phyloP scores from a whole-genome alignment of 176 grass and related monocot genomes.

The Panicum miliaceum region DNA sequence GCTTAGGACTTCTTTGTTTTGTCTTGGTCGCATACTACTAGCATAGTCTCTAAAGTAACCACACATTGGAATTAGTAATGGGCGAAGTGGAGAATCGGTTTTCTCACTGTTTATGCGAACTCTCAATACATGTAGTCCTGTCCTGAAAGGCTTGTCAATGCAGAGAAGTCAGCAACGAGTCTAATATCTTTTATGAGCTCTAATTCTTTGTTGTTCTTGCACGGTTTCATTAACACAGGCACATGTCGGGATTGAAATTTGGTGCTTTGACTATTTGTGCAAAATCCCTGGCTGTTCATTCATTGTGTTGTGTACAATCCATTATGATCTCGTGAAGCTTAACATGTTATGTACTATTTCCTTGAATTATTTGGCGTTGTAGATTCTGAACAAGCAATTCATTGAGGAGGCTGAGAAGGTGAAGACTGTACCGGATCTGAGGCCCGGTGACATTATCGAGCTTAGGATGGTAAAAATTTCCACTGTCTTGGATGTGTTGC shows the following conservation, averaged over 20 bases:
- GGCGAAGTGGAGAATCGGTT: neutral
- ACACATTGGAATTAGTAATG: neutral
- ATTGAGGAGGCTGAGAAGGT: conserved; percentile 87
- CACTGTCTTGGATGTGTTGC: neutral
- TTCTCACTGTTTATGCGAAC: neutral
- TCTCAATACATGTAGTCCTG: neutral
- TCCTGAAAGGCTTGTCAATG: neutral
- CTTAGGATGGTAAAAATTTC: conserved; percentile 78
- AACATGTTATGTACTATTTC: conserved; percentile 1
- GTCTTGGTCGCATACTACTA: neutral
- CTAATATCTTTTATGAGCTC: neutral
- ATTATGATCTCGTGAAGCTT: neutral
- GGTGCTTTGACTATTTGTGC: neutral
- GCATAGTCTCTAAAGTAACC: neutral
- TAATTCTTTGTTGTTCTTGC: conserved; percentile 9
- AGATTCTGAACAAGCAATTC: conserved; percentile 93
- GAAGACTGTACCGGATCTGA: conserved; percentile 84
- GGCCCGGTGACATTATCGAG: conserved; percentile 87
- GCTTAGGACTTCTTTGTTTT: neutral
- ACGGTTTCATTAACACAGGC: neutral
- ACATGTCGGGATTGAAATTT: neutral
- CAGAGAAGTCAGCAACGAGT: neutral
- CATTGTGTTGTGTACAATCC: neutral
- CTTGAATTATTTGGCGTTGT: conserved; percentile 12
- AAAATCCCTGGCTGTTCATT: neutral